Percentiles rank a stretch among this genome's conserved stretches.
Evolutionary conservation across 345 rosid species (phyloP).

Genomic region (Camelina sativa): DNA sequence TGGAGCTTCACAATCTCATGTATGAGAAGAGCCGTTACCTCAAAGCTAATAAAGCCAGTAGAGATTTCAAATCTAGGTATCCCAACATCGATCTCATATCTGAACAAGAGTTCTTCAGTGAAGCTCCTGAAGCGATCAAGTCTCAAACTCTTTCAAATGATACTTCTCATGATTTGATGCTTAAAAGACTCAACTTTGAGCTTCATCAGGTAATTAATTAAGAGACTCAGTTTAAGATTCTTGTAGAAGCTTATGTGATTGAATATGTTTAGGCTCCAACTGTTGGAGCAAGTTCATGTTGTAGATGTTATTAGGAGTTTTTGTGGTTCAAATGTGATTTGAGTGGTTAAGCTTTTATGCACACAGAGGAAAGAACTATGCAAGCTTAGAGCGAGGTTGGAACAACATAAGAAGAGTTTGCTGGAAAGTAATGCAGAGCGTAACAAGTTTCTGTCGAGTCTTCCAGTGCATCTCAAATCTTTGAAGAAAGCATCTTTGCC

Average conservation of each 20-base stretch:
- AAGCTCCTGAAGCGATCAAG: slow-evolving; percentile 76
- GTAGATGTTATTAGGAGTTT: background rate
- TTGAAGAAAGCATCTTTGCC: slow-evolving; percentile 94
- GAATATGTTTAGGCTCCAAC: background rate
- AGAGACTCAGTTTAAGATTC: background rate
- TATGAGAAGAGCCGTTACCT: slow-evolving; percentile 91
- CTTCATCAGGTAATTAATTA: slow-evolving; percentile 65
- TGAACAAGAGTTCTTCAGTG: slow-evolving; percentile 70
- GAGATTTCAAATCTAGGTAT: slow-evolving; percentile 81
- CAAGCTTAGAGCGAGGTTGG: slow-evolving; percentile 69
- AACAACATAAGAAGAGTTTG: slow-evolving; percentile 67
- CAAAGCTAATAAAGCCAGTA: slow-evolving; percentile 82
- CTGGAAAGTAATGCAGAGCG: slow-evolving; percentile 75
- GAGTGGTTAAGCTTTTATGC: slow-evolving; percentile 20
- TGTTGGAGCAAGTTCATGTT: background rate
- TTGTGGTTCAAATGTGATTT: background rate
- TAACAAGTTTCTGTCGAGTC: slow-evolving; percentile 80
- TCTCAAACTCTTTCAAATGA: slow-evolving; percentile 57
- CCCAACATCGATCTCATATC: slow-evolving; percentile 87
- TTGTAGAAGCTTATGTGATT: no score
- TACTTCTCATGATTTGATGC: slow-evolving; percentile 78
- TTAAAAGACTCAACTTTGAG: slow-evolving; percentile 83
- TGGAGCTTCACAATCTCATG: slow-evolving; percentile 86
- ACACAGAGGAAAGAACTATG: slow-evolving; percentile 86
- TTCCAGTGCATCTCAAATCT: slow-evolving; percentile 84